Evolutionary conservation across 2,329 filamentous ascomycete genomes (phyloP), one percentile per base, ranked within the genome.

Genomic region (Neofusicoccum cordaticola): DNA sequence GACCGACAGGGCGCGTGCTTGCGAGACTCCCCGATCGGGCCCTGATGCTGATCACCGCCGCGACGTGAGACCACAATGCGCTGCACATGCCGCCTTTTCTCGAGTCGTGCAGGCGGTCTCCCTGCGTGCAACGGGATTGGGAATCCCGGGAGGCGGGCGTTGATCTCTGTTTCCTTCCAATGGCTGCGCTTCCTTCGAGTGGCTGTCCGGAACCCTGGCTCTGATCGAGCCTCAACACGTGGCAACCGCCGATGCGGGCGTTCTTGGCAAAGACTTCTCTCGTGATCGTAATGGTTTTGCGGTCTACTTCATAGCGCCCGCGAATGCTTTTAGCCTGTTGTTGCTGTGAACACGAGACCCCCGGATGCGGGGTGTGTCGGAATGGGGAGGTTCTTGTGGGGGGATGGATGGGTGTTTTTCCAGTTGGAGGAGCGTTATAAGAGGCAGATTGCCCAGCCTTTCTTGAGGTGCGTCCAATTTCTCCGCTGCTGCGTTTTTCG

Each of bases 281-380:
- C 56, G 42, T 60, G 56, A 60, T 37, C 50, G 27, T 7, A n/a
- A 8, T 35, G 39, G 27, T 47, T 47, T 35, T 50, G 27, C 53
- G 35, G 15, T 22, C 8, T 15, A 13, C 8, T 37, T 8, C 13
- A 22, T 57, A 17, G 37, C 27, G 27, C 35, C 17, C 22, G 31
- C 41, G 41, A n/a, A 19, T 45, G 39, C 31, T 45, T 60, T 47
- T 60, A 60, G 56, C 56, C 56, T 58, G 56, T 12, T 22, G 42
- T 47, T 47, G 42, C 42, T 47, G n/a, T 13, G 15, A 22, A 35
- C 6, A 15, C 11, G 19, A 39, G 22, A 41, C 12, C n/a, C 56
- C 56, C 56, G 37, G 56, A 47, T 60, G 56, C 42, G 56, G 41
- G 31, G 15, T 17, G 27, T 31, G 17, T 60, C 42, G 42, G 56